Conservation (phyloP, 2,329 filamentous ascomycete species). For the Myrmaecium sp. region DNA sequence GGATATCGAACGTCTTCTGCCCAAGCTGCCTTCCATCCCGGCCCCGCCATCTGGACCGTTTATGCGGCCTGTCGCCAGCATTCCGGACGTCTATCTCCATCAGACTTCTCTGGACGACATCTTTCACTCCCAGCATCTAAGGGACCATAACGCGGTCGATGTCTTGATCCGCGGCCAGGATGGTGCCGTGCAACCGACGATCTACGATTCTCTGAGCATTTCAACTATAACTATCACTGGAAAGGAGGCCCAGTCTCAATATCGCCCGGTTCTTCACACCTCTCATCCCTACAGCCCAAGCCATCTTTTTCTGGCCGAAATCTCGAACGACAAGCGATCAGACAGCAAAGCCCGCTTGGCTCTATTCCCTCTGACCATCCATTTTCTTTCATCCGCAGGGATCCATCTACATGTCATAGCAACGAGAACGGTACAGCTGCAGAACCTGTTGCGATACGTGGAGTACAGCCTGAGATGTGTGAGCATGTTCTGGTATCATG, state of each 20-base stretch:
- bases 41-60: conserved; percentile 16
- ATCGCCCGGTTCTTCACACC: conserved; percentile 41
- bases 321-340: conserved; percentile 22
- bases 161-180: conserved; percentile 59
- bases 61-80: conserved; percentile 10
- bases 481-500: conserved; percentile 65
- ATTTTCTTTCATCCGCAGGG: conserved; percentile 61
- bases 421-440: conserved; percentile 71
- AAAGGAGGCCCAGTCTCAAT: conserved; percentile 24
- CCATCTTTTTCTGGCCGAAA: conserved; percentile 50
- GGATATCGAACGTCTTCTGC: conserved; percentile 20
- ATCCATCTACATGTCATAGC: conserved; percentile 71
- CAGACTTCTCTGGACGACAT: conserved; percentile 23
- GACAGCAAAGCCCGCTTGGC: conserved; percentile 18
- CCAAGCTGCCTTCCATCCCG: conserved; percentile 21
- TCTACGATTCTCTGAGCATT: conserved; percentile 74
- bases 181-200: conserved; percentile 57
- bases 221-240: conserved; percentile 43
- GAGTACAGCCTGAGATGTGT: conserved; percentile 67
- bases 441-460: conserved; percentile 74
- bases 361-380: conserved; percentile 57
- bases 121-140: conserved; percentile 31
- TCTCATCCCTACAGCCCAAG: conserved; percentile 61
- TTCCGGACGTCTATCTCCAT: conserved; percentile 21
- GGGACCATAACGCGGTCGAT: conserved; percentile 58